Evolutionary conservation across 2,329 filamentous ascomycete species (phyloP).

Genomic region (Penicillium sp.): DNA sequence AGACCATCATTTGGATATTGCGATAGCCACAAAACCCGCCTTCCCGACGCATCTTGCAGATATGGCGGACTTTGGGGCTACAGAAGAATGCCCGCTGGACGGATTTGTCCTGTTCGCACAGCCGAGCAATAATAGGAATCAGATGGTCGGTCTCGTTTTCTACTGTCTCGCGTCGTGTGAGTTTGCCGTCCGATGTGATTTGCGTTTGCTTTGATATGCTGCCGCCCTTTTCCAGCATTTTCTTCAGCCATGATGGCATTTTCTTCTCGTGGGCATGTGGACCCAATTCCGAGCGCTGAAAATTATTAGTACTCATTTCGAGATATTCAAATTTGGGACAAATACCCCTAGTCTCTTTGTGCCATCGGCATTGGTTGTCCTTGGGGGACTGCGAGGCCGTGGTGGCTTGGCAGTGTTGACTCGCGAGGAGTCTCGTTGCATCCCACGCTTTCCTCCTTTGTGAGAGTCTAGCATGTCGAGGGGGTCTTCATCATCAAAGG

Average conservation of each 20-base stretch:
- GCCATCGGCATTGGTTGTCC: constrained; percentile 14
- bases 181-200: constrained; percentile 45
- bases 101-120: constrained; percentile 63
- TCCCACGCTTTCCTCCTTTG: constrained; percentile 18
- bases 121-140: constrained; percentile 61
- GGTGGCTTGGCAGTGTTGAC: constrained; percentile 14
- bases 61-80: constrained; percentile 70
- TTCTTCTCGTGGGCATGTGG: constrained; percentile 69
- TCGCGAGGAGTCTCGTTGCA: constrained; percentile 15
- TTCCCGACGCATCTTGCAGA: constrained; percentile 78
- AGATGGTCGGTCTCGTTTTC: constrained; percentile 55
- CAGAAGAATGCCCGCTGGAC: constrained; percentile 77
- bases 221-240: constrained; percentile 61
- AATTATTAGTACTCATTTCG: constrained; percentile 18
- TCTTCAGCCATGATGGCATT: constrained; percentile 70
- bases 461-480: not conserved
- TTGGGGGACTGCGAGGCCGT: constrained; percentile 18
- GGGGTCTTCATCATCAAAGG: constrained; percentile 14
- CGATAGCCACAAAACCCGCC: constrained; percentile 93
- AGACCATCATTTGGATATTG: constrained; percentile 89
- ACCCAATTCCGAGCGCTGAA: constrained; percentile 63
- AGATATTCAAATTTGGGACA: not conserved
- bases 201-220: constrained; percentile 57
- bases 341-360: constrained; percentile 36
- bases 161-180: constrained; percentile 43